phyloP scores from a whole-genome alignment of 306 rosid species.

The Hippophae gyantsensis region DNA sequence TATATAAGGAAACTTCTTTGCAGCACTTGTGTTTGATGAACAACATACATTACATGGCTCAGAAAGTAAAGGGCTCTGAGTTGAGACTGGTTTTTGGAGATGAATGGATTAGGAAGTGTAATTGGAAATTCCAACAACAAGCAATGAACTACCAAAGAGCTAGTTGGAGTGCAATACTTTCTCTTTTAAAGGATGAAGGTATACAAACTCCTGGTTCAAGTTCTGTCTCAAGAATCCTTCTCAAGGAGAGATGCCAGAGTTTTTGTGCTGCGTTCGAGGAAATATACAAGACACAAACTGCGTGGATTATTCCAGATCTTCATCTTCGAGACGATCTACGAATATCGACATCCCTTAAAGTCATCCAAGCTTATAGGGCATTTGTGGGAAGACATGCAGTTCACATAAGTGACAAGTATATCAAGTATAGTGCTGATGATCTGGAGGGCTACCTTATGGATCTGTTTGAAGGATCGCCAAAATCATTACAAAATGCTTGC shows the following conservation, averaged over 20 bases:
- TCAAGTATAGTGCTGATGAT: slow-evolving; percentile 45
- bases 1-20: slow-evolving; percentile 44
- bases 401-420: slow-evolving; percentile 33
- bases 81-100: slow-evolving; percentile 34
- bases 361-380: slow-evolving; percentile 45
- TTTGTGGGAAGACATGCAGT: slow-evolving; percentile 26
- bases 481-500: slow-evolving; percentile 25
- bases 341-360: slow-evolving; percentile 41
- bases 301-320: slow-evolving; percentile 39
- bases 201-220: no score
- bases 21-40: slow-evolving; percentile 57
- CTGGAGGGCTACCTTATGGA: slow-evolving; percentile 36
- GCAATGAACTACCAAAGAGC: slow-evolving; percentile 38
- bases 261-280: slow-evolving; percentile 47
- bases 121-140: slow-evolving; percentile 19
- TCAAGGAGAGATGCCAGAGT: slow-evolving; percentile 28
- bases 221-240: slow-evolving; percentile 12
- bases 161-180: slow-evolving; percentile 38
- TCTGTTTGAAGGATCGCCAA: slow-evolving; percentile 46
- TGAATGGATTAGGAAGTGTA: slow-evolving; percentile 43
- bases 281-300: slow-evolving; percentile 58
- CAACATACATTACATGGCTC: slow-evolving; percentile 54
- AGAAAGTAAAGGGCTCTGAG: slow-evolving; percentile 39
- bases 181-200: slow-evolving; percentile 19
- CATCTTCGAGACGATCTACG: slow-evolving; percentile 49